A percentile compares a stretch with the other conserved stretches of the same genome.
phyloP scores from a whole-genome alignment of 108 stramenopile species.

The Aureococcus anophagefferens region DNA sequence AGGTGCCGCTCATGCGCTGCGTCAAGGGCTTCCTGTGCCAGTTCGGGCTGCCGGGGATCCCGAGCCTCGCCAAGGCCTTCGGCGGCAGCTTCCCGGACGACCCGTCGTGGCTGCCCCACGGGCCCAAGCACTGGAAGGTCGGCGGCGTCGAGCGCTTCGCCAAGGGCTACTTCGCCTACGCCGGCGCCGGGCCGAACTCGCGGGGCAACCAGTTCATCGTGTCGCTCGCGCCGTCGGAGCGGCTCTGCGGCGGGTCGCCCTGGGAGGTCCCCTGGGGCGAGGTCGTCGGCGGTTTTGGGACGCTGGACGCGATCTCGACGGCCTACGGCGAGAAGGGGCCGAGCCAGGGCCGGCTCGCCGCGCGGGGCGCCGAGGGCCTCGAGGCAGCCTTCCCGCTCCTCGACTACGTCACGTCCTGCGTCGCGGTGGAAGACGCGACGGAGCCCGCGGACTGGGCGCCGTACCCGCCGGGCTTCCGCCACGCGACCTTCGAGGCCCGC shows the following conservation, averaged over 20 bases:
- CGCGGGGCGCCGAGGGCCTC: background rate
- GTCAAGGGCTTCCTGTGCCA: constrained; percentile 9
- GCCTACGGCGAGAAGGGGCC: constrained; percentile 12
- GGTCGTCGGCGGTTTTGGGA: constrained; percentile 1
- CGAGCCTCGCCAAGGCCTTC: background rate
- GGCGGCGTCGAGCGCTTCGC: constrained; percentile 8
- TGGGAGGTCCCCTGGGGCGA: constrained; percentile 22
- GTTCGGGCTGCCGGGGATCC: constrained; percentile 8
- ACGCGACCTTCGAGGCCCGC: too few relatives aligned
- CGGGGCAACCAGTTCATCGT: constrained; percentile 19
- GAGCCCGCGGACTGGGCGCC: too few relatives aligned
- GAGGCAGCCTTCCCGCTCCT: constrained; percentile 3
- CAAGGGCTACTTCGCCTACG: constrained; percentile 13
- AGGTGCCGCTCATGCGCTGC: constrained; percentile 9
- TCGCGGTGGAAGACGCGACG: background rate
- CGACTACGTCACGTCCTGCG: constrained; percentile 7
- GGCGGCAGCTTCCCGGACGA: constrained; percentile 5
- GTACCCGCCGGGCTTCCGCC: too few relatives aligned
- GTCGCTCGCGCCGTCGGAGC: background rate
- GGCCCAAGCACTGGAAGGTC: background rate
- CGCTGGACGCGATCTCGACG: background rate
- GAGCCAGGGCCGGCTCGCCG: constrained; percentile 1
- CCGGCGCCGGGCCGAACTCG: constrained; percentile 10
- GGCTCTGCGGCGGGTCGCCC: constrained; percentile 12
- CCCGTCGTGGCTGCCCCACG: constrained; percentile 18